A percentile compares a stretch with the other conserved stretches of the same genome.
These are phyloP conservation scores for Aquilaria yunnanensis DNA, from an alignment of 345 rosid species.

Conservation along the genomic window DNA sequence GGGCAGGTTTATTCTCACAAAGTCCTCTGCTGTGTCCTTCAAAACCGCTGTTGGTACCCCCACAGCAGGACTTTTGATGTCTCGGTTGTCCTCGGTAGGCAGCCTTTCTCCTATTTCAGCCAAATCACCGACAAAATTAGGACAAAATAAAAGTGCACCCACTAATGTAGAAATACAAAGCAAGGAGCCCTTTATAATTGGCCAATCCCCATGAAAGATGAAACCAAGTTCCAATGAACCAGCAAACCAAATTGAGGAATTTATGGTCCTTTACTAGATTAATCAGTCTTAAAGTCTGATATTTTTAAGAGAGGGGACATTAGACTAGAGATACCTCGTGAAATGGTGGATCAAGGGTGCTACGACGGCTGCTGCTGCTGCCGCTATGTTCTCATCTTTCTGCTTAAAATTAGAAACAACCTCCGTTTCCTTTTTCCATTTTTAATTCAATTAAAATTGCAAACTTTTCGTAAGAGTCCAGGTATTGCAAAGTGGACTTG, in stretches of 20 bases:
- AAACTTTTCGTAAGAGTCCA: too few relatives aligned
- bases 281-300: too few relatives aligned
- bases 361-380: too few relatives aligned
- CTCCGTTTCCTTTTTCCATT: too few relatives aligned
- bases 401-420: too few relatives aligned
- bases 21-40: conserved; percentile 35
- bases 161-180: conserved; percentile 1
- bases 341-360: too few relatives aligned
- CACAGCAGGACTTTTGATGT: conserved; percentile 28
- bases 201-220: neutral
- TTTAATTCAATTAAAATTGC: too few relatives aligned
- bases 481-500: too few relatives aligned
- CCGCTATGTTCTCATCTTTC: too few relatives aligned
- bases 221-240: neutral
- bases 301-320: too few relatives aligned
- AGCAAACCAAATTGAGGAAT: neutral
- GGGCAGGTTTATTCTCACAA: conserved; percentile 35
- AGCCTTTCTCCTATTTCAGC: conserved; percentile 65
- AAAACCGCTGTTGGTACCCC: conserved; percentile 39
- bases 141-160: neutral
- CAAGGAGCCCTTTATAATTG: neutral
- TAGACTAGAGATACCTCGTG: too few relatives aligned
- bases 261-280: too few relatives aligned
- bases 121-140: conserved; percentile 37
- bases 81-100: conserved; percentile 19